Conservation (phyloP, 2,329 filamentous ascomycete species). For the Neopestalotiopsis sp. region DNA sequence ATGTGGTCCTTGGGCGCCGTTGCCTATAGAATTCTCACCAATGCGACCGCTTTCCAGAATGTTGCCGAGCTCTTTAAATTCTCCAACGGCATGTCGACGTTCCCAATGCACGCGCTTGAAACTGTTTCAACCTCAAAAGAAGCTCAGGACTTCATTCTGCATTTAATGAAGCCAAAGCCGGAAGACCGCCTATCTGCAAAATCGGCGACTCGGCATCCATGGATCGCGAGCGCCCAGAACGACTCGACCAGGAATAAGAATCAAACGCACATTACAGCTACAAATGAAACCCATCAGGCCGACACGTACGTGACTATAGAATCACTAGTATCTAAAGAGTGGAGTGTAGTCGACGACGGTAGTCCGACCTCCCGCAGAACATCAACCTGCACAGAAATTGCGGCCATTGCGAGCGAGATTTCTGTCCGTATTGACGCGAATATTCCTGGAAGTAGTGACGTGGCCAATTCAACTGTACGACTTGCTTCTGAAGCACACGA, state of each 20-base stretch:
- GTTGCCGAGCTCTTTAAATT: too few relatives aligned
- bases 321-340: neutral
- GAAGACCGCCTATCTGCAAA: neutral
- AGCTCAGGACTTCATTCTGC: neutral
- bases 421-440: too few relatives aligned
- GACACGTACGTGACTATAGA: neutral
- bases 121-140: neutral
- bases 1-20: slow-evolving; percentile 33
- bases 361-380: neutral
- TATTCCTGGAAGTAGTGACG: too few relatives aligned
- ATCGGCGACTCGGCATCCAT: neutral
- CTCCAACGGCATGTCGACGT: neutral
- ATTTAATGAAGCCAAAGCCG: neutral
- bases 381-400: too few relatives aligned
- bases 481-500: too few relatives aligned
- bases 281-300: neutral
- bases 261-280: neutral
- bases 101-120: neutral
- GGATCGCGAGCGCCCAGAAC: neutral
- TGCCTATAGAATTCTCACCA: slow-evolving; percentile 21
- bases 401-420: too few relatives aligned
- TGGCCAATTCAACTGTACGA: too few relatives aligned
- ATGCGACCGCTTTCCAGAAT: neutral
- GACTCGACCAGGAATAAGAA: neutral
- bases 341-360: neutral